Conservation (phyloP, 2,329 filamentous ascomycete genomes). For the Hypoxylon sp. region DNA sequence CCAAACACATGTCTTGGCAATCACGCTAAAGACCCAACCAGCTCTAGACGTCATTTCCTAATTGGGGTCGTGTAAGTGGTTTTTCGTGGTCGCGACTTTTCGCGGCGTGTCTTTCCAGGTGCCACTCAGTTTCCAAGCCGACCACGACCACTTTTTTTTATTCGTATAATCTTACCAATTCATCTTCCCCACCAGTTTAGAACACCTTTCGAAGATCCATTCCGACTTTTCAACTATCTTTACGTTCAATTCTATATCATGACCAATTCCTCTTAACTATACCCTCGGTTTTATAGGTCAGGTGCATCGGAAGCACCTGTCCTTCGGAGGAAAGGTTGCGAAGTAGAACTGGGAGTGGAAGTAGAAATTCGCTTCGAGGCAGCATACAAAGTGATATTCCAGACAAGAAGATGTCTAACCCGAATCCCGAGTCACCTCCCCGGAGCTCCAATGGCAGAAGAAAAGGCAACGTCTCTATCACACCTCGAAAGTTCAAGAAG, state of each 20-base stretch:
- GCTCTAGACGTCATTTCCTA: slow-evolving; percentile 23
- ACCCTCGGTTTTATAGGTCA: slow-evolving; percentile 1
- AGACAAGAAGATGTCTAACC: slow-evolving; percentile 26
- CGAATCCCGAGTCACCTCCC: slow-evolving; percentile 40
- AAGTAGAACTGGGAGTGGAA: no score
- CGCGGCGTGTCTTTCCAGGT: slow-evolving; percentile 31
- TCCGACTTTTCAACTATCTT: no score
- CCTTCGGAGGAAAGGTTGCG: no score
- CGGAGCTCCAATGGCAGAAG: slow-evolving; percentile 51
- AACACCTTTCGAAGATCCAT: no score
- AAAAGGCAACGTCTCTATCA: slow-evolving; percentile 60
- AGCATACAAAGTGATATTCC: no score
- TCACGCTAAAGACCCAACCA: slow-evolving; percentile 12
- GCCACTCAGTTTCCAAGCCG: slow-evolving; percentile 14
- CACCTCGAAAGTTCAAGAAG: slow-evolving; percentile 61
- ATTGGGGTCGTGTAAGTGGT: slow-evolving; percentile 37
- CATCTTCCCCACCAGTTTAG: no score
- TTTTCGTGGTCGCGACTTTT: slow-evolving; percentile 36
- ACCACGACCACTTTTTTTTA: background rate
- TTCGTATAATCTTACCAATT: no score
- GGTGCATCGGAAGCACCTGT: slow-evolving; percentile 10
- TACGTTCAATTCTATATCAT: slow-evolving; percentile 4
- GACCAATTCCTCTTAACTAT: slow-evolving; percentile 2
- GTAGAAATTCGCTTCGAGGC: no score
- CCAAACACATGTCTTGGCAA: background rate